These are phyloP conservation scores for Heimioporus retisporus DNA, from an alignment of 1,284 basidiomycete genomes.

Conservation along the genomic window DNA sequence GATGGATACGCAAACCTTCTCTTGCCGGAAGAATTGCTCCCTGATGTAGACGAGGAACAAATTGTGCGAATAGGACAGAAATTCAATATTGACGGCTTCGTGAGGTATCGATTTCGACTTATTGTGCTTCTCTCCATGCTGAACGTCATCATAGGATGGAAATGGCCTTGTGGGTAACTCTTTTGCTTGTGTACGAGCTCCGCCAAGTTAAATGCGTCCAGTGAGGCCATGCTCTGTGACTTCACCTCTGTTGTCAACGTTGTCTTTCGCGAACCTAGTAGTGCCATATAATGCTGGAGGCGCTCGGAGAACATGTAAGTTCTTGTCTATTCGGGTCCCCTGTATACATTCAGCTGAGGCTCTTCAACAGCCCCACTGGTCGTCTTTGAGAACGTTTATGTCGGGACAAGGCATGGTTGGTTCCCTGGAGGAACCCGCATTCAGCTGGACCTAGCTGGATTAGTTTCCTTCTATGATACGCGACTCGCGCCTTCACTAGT, in stretches of 20 bases:
- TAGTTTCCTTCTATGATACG: constrained; percentile 48
- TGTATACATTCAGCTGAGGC: neutral
- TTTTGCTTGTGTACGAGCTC: neutral
- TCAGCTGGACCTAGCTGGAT: constrained; percentile 38
- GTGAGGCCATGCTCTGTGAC: constrained; percentile 63
- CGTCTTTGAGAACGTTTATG: constrained; percentile 23
- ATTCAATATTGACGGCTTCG: constrained; percentile 47
- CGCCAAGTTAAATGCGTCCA: constrained; percentile 26
- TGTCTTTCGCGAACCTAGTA: constrained; percentile 40
- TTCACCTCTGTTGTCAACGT: constrained; percentile 47
- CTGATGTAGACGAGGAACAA: constrained; percentile 40
- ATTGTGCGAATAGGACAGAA: constrained; percentile 48
- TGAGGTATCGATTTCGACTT: constrained; percentile 36
- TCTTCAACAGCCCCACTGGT: neutral
- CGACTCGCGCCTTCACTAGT: constrained; percentile 39
- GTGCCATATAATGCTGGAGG: neutral
- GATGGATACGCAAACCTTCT: constrained; percentile 55
- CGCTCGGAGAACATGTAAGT: constrained; percentile 13
- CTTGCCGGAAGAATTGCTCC: constrained; percentile 44
- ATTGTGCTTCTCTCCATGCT: neutral
- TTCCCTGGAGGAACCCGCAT: constrained; percentile 47
- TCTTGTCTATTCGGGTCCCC: neutral
- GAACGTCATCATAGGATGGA: constrained; percentile 49
- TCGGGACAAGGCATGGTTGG: constrained; percentile 46
- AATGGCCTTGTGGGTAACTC: constrained; percentile 53